These are phyloP conservation scores for Laguncularia racemosa DNA, from an alignment of 345 rosid species.

Conservation along the genomic window DNA sequence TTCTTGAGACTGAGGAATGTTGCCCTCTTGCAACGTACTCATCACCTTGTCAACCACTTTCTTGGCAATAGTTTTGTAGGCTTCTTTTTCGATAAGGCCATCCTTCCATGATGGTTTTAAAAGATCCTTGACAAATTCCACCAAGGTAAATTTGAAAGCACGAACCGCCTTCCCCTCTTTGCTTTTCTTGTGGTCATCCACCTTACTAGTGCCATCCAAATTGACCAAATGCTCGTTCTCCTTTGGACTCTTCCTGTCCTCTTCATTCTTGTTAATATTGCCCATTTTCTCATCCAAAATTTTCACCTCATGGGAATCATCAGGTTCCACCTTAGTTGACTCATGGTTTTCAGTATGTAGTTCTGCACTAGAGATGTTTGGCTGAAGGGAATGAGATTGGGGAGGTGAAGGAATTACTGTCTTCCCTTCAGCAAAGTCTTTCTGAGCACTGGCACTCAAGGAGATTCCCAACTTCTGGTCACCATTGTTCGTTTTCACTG, in stretches of 20 bases:
- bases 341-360: conserved; percentile 12
- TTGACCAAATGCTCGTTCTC: conserved; percentile 36
- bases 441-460: conserved; percentile 13
- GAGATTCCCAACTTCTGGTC: conserved; percentile 18
- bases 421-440: conserved; percentile 18
- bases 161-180: conserved; percentile 68
- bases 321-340: conserved; percentile 16
- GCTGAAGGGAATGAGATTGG: conserved; percentile 11
- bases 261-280: conserved; percentile 33
- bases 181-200: conserved; percentile 56
- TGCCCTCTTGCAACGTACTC: conserved; percentile 54
- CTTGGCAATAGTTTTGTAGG: conserved; percentile 90
- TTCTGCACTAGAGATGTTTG: conserved; percentile 14
- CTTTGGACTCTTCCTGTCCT: conserved; percentile 22
- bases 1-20: conserved; percentile 87
- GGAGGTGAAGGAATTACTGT: conserved; percentile 10
- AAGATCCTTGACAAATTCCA: conserved; percentile 85
- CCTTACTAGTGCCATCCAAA: conserved; percentile 36
- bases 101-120: conserved; percentile 94
- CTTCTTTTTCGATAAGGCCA: conserved; percentile 82
- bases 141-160: conserved; percentile 83
- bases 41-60: conserved; percentile 94
- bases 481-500: conserved; percentile 17
- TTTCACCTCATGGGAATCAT: conserved; percentile 22
- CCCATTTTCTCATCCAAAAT: conserved; percentile 19